These are phyloP conservation scores for Globisporangium recalcitrans DNA, from an alignment of 352 stramenopile genomes.

Conservation along the genomic window DNA sequence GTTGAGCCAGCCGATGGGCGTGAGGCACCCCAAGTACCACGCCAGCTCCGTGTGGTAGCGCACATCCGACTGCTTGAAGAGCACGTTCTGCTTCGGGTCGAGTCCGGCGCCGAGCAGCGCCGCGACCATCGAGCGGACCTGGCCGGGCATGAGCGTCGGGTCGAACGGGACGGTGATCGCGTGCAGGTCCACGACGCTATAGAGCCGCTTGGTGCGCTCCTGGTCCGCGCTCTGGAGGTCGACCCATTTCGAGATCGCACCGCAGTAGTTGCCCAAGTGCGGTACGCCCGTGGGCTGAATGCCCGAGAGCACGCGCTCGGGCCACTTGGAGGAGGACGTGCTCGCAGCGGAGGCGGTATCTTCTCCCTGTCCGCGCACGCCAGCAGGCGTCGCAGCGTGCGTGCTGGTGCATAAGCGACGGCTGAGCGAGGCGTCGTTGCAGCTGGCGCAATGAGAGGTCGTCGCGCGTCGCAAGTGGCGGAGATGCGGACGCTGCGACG, in stretches of 20 bases:
- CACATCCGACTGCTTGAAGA: constrained; percentile 85
- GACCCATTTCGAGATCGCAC: constrained; percentile 97
- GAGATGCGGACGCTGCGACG: constrained; percentile 1
- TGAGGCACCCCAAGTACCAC: constrained; percentile 97
- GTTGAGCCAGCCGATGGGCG: constrained; percentile 96
- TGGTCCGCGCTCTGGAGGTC: constrained; percentile 70
- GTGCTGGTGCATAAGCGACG: neutral
- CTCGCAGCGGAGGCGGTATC: neutral
- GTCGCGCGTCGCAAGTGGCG: neutral
- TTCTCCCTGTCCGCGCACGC: neutral
- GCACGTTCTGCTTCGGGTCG: constrained; percentile 59
- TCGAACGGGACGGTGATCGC: constrained; percentile 97
- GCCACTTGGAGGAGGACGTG: constrained; percentile 3
- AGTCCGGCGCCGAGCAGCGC: constrained; percentile 93
- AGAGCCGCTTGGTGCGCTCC: constrained; percentile 28
- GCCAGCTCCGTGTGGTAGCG: constrained; percentile 91
- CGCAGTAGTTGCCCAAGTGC: constrained; percentile 98
- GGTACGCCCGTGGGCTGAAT: constrained; percentile 98
- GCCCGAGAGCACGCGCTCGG: constrained; percentile 90
- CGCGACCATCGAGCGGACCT: constrained; percentile 90
- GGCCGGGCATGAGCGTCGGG: constrained; percentile 78
- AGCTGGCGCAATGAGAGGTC: neutral
- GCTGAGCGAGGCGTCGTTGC: neutral
- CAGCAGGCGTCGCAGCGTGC: neutral
- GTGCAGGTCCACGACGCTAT: constrained; percentile 95